A percentile compares a stretch with the other conserved stretches of the same genome.
phyloP scores from a whole-genome alignment of 2,329 filamentous ascomycete genomes.

The Cephalotrichum gorgonifer region DNA sequence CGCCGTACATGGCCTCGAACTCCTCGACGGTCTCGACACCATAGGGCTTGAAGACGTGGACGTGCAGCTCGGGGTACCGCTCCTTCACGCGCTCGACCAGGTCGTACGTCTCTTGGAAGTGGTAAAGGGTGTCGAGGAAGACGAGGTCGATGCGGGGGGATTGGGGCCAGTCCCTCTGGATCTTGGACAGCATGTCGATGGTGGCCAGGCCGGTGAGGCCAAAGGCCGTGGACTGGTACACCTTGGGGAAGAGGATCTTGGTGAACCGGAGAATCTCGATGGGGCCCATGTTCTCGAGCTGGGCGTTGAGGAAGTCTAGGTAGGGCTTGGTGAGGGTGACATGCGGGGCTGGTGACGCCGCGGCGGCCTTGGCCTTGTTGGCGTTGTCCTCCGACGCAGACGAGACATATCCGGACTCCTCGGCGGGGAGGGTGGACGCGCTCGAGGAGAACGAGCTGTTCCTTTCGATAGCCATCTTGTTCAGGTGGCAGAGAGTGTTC shows the following conservation, averaged over 20 bases:
- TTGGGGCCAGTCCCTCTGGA: slow-evolving; percentile 52
- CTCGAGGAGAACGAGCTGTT: slow-evolving; percentile 5
- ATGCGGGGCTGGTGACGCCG: slow-evolving; percentile 46
- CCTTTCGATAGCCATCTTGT: background rate
- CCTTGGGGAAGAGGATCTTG: slow-evolving; percentile 78
- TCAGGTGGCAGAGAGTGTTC: too few species aligned
- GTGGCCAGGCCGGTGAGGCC: slow-evolving; percentile 72
- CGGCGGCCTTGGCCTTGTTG: slow-evolving; percentile 12
- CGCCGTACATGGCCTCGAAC: slow-evolving; percentile 74
- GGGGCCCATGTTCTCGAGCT: slow-evolving; percentile 78
- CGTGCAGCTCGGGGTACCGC: slow-evolving; percentile 65
- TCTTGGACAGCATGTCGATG: slow-evolving; percentile 75
- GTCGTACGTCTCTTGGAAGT: slow-evolving; percentile 67
- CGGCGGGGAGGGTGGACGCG: slow-evolving; percentile 24
- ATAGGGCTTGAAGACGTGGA: slow-evolving; percentile 86
- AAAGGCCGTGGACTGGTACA: slow-evolving; percentile 81
- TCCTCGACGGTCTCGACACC: slow-evolving; percentile 62
- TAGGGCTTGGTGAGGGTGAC: slow-evolving; percentile 82
- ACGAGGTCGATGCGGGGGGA: slow-evolving; percentile 54
- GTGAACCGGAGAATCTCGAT: slow-evolving; percentile 89
- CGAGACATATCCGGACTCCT: slow-evolving; percentile 82
- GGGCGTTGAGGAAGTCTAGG: slow-evolving; percentile 80
- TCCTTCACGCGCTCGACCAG: slow-evolving; percentile 64
- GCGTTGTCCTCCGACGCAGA: slow-evolving; percentile 28
- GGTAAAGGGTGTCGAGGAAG: slow-evolving; percentile 77